Percentiles rank a stretch among this genome's conserved stretches.
Evolutionary conservation across 2,329 filamentous ascomycete genomes (phyloP).

Genomic region (Hirsutella rhossiliensis): DNA sequence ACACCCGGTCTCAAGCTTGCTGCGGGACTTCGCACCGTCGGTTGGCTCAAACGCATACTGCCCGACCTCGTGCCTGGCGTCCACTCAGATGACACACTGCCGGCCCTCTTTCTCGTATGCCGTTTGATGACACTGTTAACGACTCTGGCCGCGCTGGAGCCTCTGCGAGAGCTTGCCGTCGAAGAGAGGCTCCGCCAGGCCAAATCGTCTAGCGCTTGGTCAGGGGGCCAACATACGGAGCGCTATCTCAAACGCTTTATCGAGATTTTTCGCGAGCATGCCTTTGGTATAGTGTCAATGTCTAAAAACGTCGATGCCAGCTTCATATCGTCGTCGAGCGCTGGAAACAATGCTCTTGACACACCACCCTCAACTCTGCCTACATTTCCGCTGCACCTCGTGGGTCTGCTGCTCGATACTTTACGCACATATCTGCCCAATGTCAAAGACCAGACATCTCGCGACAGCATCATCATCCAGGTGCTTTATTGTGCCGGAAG

Average conservation of each 20-base stretch:
- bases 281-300: constrained; percentile 89
- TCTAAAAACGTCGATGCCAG: constrained; percentile 67
- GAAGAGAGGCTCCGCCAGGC: constrained; percentile 53
- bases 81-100: constrained; percentile 53
- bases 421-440: constrained; percentile 67
- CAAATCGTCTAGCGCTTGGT: constrained; percentile 35
- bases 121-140: constrained; percentile 69
- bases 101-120: constrained; percentile 78
- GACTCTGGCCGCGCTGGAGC: constrained; percentile 74
- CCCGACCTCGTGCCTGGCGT: constrained; percentile 49
- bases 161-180: constrained; percentile 78
- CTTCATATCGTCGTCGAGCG: constrained; percentile 9
- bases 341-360: constrained; percentile 26
- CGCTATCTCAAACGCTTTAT: constrained; percentile 90
- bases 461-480: constrained; percentile 84
- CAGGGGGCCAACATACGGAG: constrained; percentile 81
- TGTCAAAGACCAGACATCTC: constrained; percentile 63
- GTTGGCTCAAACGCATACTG: constrained; percentile 78
- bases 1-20: constrained; percentile 75
- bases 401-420: constrained; percentile 69
- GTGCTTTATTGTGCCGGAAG: constrained; percentile 89
- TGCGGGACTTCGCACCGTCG: constrained; percentile 78
- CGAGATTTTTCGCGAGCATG: constrained; percentile 95
- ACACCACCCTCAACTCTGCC: constrained; percentile 65
- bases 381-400: constrained; percentile 74